Percentiles rank a stretch among this genome's conserved stretches.
phyloP scores from a whole-genome alignment of 495 filamentous ascomycete species.

The Penicillium canariense region DNA sequence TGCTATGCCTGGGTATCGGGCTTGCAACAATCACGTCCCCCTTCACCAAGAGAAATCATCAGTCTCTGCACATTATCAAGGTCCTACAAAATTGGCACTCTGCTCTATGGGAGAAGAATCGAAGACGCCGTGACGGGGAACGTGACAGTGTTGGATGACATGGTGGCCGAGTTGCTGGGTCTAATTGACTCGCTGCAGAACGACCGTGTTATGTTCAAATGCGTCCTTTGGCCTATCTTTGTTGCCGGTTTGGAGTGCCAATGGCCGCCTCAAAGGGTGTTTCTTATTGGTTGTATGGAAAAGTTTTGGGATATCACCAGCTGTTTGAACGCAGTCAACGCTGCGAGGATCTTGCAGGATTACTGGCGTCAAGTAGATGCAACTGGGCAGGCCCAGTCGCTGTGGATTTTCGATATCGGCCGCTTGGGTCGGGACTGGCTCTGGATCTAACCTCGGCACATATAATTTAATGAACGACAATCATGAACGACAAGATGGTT shows the following conservation, averaged over 20 bases:
- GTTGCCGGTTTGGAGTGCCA: constrained; percentile 52
- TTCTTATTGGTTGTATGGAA: constrained; percentile 30
- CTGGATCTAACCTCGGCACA: constrained; percentile 25
- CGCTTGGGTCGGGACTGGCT: constrained; percentile 39
- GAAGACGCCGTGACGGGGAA: constrained; percentile 25
- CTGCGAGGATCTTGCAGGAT: constrained; percentile 27
- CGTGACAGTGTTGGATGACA: constrained; percentile 24
- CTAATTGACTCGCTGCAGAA: constrained; percentile 45
- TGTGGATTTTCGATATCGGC: constrained; percentile 43
- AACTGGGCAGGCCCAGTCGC: constrained; percentile 6
- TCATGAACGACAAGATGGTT: neutral
- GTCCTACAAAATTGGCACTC: constrained; percentile 32
- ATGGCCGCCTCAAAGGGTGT: constrained; percentile 24
- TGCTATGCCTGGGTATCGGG: constrained; percentile 32
- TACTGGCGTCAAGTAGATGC: constrained; percentile 27
- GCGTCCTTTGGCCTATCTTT: constrained; percentile 57
- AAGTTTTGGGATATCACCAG: constrained; percentile 37
- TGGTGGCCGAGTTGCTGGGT: constrained; percentile 42
- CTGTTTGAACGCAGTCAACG: constrained; percentile 41
- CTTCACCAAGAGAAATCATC: constrained; percentile 19
- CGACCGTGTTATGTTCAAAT: constrained; percentile 51
- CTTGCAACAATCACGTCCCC: constrained; percentile 32
- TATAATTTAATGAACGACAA: neutral
- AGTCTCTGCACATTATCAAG: constrained; percentile 26
- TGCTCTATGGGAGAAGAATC: constrained; percentile 35